Percentiles rank a stretch among this genome's conserved stretches.
These are phyloP conservation scores for Macrocystidia cucumis DNA, from an alignment of 1,284 basidiomycete species.

Conservation along the genomic window DNA sequence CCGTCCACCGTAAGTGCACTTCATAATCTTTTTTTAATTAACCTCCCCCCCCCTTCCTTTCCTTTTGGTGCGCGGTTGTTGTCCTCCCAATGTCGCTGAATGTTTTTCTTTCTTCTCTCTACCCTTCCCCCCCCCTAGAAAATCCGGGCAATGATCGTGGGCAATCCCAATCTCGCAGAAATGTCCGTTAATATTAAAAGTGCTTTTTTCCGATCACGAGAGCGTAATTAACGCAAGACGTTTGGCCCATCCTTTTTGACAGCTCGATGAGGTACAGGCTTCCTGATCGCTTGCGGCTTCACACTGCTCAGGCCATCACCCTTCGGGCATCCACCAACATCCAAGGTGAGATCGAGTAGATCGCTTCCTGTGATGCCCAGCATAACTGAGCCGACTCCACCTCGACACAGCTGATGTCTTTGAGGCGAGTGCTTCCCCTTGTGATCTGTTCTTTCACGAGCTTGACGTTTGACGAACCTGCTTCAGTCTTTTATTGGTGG, in stretches of 20 bases:
- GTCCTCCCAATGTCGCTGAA: too few species aligned
- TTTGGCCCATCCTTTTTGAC: conserved; percentile 5
- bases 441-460: conserved; percentile 3
- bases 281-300: conserved; percentile 49
- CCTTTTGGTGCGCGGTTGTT: too few species aligned
- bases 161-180: conserved; percentile 61
- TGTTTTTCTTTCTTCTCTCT: conserved; percentile 6
- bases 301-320: conserved; percentile 63
- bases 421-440: conserved; percentile 41
- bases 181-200: conserved; percentile 37
- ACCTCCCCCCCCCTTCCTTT: too few species aligned
- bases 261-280: conserved; percentile 60
- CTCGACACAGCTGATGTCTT: conserved; percentile 56
- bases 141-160: conserved; percentile 64
- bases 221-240: too few species aligned
- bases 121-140: conserved; percentile 35
- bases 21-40: not conserved
- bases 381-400: conserved; percentile 2
- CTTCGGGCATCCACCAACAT: conserved; percentile 57
- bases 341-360: conserved; percentile 59
- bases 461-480: conserved; percentile 4
- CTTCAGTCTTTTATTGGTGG: conserved; percentile 70
- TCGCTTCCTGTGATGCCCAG: not conserved
- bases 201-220: conserved; percentile 1
- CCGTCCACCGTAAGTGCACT: conserved; percentile 54